Base-by-base conservation (phyloP, 306 rosid species). In the Styphnolobium japonicum region DNA sequence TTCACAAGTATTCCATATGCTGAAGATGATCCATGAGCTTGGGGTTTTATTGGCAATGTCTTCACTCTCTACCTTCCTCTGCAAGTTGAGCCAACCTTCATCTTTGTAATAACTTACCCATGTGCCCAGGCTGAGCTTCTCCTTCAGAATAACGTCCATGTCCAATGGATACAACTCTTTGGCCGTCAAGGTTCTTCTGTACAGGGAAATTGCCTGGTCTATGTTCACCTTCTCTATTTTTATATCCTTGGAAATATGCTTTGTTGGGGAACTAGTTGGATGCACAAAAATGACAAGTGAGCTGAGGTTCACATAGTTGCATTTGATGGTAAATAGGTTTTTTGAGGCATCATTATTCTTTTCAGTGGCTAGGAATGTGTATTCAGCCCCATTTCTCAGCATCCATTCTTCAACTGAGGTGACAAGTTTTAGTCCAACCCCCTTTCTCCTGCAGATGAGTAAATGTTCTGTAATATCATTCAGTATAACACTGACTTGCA, bases 361-460 rank as follows among this genome's bases (percentile, higher is more conserved):
- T 72, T 92, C 94, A 0, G 92, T 90, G 33, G 94, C 97, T 66
- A 87, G 75, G 27, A 79, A 84, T 76, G 93, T 72, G 71, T 92
- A 88, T 10, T 75, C 85, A 19, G 87, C 97, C 58, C 94, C 94
- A 75, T 90, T 90, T 83, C 81, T 90, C 71, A 73, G 6, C 84
- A 92, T 74, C 97, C 97, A 92, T 56, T 92, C 92, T 85, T 92
- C 94, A 21, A 90, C 64, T 36, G 94, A 85, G 64, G 72, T 86
- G 10, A 92, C 85, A 61, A 92, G 93, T 73, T 84, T 85, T 77
- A 82, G 72, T 69, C 89, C 94, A 11, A 92, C 73, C 76, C 97
- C 93, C 77, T 86, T 86, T 80, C 89, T 80, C 71, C 85, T 86
- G 62, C 76, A 69, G 31, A 27, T 40, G 49, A 60, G 68, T 34